Evolutionary conservation across 2,329 filamentous ascomycete species (phyloP), one percentile per base, ranked within the genome.

Genomic region (Lachnum nothofagi): DNA sequence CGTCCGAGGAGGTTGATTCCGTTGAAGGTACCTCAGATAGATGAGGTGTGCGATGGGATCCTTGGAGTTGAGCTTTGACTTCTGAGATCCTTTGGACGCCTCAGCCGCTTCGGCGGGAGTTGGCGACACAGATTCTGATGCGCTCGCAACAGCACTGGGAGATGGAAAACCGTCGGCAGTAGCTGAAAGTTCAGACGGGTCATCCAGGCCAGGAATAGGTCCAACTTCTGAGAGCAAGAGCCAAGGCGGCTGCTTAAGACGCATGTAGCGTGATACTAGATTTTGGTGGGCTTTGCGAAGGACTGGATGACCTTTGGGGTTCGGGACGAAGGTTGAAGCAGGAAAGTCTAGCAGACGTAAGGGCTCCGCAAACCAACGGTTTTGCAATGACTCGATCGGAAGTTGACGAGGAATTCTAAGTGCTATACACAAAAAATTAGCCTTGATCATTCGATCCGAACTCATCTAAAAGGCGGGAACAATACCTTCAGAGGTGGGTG

Each of bases 21-120:
- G 78, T 66, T 97, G 90, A 1, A 98, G 72, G 68, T 93, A 85
- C 55, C 85, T 80, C 51, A 98, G 73, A 63, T 98, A 98, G 3
- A 82, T 82, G 23, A 95, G 73, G 64, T 95, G 80, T 2, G 80
- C 77, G 3, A 78, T 78, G 1, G 75, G 73, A 51, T 84, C 75
- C 59, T 76, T 68, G 55, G 72, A 65, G 57, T 77, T 75, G 58
- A 44, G 20, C 27, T 76, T 73, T 55, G 70, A 53, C 52, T 71
- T 67, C 51, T 60, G 59, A 47, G 61, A 47, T 7, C 60, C 46
- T 49, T 50, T 68, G 17, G 65, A 70, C 12, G 65, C 52, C 35
- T 64, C 68, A 14, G 78, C 71, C 5, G 86, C 82, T 63, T 93
- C 86, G 3, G 82, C 76, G 6, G 90, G 77, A 4, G 82, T 83